Evolutionary conservation across 2,329 filamentous ascomycete species (phyloP), one percentile per base, ranked within the genome.

Genomic region (Talaromyces sp.): DNA sequence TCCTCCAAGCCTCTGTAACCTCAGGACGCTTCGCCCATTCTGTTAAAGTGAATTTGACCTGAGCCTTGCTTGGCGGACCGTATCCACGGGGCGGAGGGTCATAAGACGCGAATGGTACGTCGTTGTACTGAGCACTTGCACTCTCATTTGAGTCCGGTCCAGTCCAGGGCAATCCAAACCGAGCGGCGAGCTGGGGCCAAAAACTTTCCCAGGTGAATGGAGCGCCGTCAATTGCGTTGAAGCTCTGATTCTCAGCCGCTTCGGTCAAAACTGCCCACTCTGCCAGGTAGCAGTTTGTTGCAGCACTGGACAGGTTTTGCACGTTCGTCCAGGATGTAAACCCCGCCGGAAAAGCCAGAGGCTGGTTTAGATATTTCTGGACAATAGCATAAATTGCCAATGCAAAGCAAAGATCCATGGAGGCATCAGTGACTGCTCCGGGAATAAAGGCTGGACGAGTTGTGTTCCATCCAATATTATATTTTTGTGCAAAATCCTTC

Each of bases 261-360:
- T 8, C 41, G 10, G 41, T 43, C 14, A 63, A 22, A 63, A 63
- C 50, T 7, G 61, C 61, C 61, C 61, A 63, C 41, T 63, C 61
- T 0, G 49, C 49, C 19, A 63, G 52, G 52, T 63, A 57, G 41
- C 49, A 39, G 14, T 54, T 63, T 41, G 41, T 41, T 35, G 37
- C 35, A 56, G 61, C 61, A 41, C 37, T 63, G 24, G 49, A 39
- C 49, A 43, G 31, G 14, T 45, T n/a, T 31, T 63, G 39, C n/a
- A 56, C 49, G 11, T 57, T 41, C 10, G 35, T 43, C 61, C 61
- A 63, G 16, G 61, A 47, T 37, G 50, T 24, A 22, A 39, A 63
- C 16, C 19, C 49, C 27, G 37, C 49, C 39, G 50, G 61, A 57
- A 31, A 63, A 3, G 16, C 61, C 9, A 57, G 50, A 47, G 49